Percentiles rank a stretch among this genome's conserved stretches.
Evolutionary conservation across 768 basidiomycete species (phyloP).

Genomic region (Hemileccinum impolitum): DNA sequence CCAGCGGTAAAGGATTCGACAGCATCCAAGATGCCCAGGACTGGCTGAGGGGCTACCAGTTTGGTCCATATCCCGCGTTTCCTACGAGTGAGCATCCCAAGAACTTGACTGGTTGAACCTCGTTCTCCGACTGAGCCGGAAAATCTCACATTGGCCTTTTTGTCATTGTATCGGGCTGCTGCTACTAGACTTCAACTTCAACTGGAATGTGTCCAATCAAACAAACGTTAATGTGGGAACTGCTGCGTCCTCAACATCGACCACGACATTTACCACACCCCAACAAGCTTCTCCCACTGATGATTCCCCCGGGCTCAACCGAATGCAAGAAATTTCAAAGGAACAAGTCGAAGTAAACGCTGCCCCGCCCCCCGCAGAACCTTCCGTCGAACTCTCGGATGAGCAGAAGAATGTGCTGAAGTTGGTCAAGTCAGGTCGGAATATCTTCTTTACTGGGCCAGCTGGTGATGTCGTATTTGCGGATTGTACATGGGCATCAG

Average conservation of each 20-base stretch:
- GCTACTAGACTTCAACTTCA: constrained; percentile 22
- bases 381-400: constrained; percentile 25
- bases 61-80: constrained; percentile 8
- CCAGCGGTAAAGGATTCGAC: constrained; percentile 33
- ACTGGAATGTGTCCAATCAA: constrained; percentile 12
- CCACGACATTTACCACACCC: not conserved
- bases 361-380: constrained; percentile 1
- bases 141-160: not conserved
- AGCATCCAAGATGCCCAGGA: constrained; percentile 24
- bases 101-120: not conserved
- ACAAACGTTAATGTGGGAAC: not conserved
- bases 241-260: constrained; percentile 4
- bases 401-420: constrained; percentile 43
- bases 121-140: not conserved
- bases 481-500: not conserved
- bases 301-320: not conserved
- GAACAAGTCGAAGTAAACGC: not conserved
- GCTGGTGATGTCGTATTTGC: constrained; percentile 45
- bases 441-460: constrained; percentile 73
- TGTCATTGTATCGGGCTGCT: not conserved
- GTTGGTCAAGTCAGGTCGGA: constrained; percentile 50
- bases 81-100: constrained; percentile 18
- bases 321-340: not conserved
- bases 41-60: constrained; percentile 21
- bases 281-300: not conserved